Base-by-base conservation (phyloP, 139 green algal species). In the Pedinophyceae sp. region DNA sequence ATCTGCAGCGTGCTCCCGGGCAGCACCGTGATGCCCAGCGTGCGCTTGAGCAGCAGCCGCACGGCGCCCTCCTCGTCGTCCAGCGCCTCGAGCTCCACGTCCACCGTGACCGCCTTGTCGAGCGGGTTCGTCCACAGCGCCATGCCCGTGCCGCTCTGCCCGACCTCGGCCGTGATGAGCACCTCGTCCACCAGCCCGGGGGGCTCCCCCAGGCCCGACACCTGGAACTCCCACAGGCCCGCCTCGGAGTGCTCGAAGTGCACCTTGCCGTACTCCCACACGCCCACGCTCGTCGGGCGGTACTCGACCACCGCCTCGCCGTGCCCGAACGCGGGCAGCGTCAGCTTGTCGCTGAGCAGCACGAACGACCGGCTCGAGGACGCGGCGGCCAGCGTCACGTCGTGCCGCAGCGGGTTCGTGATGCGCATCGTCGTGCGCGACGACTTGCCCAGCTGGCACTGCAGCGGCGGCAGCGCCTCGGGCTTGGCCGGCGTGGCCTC, bases 401-500 rank as follows among this genome's bases (percentile, higher is more conserved):
- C 54, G 2, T 51, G 54, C 1, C 27, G 54, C 19, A 76, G 52
- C 15, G 79, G 76, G 69, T 87, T 87, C 18, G 63, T 45, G 7
- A 84, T 23, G 2, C 38, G 28, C 34, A 84, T 1, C 1, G 28
- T n/a, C 5, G 17, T 54, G 2, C 45, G 25, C 15, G 13, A 25
- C 30, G 46, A 23, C 15, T 19, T 26, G 24, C 79, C 79, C 26
- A 85, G 59, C 47, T 72, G 57, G 6, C 59, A 63, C 1, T 27
- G 22, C 41, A 84, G 19, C 20, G 46, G n/a, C 0, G 68, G 64
- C 30, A 85, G 30, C 16, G 34, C 30, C 3, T 48, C 29, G 1
- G 72, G 59, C 17, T 51, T 39, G 0, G 61, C 68, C 0, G 60
- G 50, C 17, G 54, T 57, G 4, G 76, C 73, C 0, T 64, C 48